Evolutionary conservation across 2,329 filamentous ascomycete species (phyloP).

Genomic region (Monosporascus cannonballus): DNA sequence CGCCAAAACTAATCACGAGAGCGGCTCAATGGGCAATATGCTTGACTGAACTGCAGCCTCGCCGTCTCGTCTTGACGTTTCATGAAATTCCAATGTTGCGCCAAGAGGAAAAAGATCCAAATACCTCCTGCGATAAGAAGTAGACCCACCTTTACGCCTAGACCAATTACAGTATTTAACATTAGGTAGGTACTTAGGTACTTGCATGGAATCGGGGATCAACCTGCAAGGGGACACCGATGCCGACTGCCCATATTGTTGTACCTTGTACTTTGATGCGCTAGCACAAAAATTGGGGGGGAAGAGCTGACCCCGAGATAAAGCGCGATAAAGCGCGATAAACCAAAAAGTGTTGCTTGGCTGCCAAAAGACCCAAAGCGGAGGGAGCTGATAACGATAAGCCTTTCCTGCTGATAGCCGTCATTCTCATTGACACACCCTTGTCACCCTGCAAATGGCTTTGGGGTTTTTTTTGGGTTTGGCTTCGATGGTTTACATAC

Average conservation of each 20-base stretch:
- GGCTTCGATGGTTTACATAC: neutral
- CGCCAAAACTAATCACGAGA: neutral
- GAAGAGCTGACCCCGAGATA: neutral
- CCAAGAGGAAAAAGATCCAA: too few relatives aligned
- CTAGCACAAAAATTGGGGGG: too few relatives aligned
- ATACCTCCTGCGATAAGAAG: neutral
- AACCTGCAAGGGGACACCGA: neutral
- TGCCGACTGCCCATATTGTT: neutral
- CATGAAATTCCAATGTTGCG: too few relatives aligned
- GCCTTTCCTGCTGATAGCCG: neutral
- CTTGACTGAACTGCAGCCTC: neutral
- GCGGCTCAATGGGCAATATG: too few relatives aligned
- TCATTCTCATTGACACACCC: neutral
- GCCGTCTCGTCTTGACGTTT: too few relatives aligned
- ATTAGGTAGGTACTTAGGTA: too few relatives aligned
- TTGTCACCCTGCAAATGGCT: neutral
- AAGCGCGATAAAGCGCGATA: neutral
- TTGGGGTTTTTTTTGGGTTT: neutral
- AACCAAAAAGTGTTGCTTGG: neutral
- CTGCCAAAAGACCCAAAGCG: neutral
- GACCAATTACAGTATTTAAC: too few relatives aligned
- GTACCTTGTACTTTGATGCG: too few relatives aligned
- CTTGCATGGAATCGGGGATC: neutral
- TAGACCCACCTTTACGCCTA: too few relatives aligned
- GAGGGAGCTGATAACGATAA: neutral